Percentiles rank a stretch among this genome's conserved stretches.
Conservation (phyloP, 208 protist genomes). For the Wallacemonas sp. region DNA sequence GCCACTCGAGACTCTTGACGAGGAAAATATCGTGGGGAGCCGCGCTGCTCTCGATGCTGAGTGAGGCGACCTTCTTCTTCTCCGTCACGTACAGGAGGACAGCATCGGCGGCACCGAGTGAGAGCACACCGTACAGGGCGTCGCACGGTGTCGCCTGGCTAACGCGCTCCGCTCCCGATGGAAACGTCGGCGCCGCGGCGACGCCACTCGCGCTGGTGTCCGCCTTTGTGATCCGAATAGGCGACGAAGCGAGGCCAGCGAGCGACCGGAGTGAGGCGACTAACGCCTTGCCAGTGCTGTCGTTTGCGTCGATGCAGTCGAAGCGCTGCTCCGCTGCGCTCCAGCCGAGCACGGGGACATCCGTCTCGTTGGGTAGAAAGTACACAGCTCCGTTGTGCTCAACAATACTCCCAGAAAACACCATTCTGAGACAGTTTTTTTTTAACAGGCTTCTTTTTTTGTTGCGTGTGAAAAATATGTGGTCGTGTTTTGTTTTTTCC, state of each 20-base stretch:
- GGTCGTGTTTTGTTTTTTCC: no score
- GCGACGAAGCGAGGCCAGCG: no score
- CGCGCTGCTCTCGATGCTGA: conserved; percentile 9
- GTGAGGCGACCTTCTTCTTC: conserved; percentile 30
- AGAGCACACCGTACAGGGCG: conserved; percentile 75
- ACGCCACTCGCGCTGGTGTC: no score
- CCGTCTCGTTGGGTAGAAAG: conserved; percentile 27
- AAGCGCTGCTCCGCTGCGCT: conserved; percentile 44
- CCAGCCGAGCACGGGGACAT: conserved; percentile 43
- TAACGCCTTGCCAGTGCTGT: conserved; percentile 10
- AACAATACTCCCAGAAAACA: conserved; percentile 3
- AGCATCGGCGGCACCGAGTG: conserved; percentile 39
- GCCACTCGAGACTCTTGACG: conserved; percentile 53
- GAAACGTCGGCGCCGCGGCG: no score
- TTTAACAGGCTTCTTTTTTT: no score
- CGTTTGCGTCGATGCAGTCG: conserved; percentile 19
- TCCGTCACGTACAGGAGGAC: conserved; percentile 69
- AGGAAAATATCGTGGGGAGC: conserved; percentile 46
- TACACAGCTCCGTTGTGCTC: conserved; percentile 10
- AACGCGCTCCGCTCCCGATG: not conserved
- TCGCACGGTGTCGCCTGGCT: conserved; percentile 38
- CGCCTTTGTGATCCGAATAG: no score
- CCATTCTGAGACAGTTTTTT: conserved; percentile 4
- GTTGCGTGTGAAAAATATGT: no score
- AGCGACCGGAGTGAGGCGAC: not conserved